Evolutionary conservation across 2,329 filamentous ascomycete genomes (phyloP).

Genomic region (Dactylella cylindrospora): DNA sequence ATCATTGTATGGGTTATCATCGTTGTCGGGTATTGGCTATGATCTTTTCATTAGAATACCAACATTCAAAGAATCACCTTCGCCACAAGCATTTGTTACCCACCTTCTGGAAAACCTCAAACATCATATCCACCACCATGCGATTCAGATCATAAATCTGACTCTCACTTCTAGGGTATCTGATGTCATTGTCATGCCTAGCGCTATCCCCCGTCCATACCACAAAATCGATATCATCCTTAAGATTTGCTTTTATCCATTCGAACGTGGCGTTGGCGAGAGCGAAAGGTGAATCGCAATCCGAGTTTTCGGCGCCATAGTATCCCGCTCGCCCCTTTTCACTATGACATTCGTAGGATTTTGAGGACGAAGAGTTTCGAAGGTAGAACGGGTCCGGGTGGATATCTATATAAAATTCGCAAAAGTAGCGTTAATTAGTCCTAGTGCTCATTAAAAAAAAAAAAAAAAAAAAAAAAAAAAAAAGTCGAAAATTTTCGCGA

Average conservation of each 20-base stretch:
- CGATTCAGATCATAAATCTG: slow-evolving; percentile 79
- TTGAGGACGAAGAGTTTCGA: slow-evolving; percentile 68
- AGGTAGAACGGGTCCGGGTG: slow-evolving; percentile 85
- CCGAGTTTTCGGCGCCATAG: slow-evolving; percentile 81
- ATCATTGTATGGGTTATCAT: slow-evolving; percentile 59
- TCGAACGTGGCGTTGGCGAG: slow-evolving; percentile 85
- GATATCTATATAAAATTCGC: slow-evolving; percentile 65
- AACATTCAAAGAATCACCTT: background rate
- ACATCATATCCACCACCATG: slow-evolving; percentile 73
- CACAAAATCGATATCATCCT: slow-evolving; percentile 80
- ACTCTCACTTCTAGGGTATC: slow-evolving; percentile 70
- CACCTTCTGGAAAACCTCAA: slow-evolving; percentile 66
- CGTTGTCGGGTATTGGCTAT: slow-evolving; percentile 48
- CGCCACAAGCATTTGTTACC: background rate
- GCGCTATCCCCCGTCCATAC: slow-evolving; percentile 91
- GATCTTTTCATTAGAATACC: slow-evolving; percentile 7
- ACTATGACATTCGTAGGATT: slow-evolving; percentile 74
- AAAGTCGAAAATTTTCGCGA: no score
- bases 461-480: slow-evolving; percentile 25
- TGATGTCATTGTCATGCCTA: slow-evolving; percentile 83
- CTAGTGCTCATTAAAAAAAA: slow-evolving; percentile 42
- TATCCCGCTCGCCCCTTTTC: slow-evolving; percentile 73
- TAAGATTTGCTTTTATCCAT: slow-evolving; percentile 79
- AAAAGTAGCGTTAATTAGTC: slow-evolving; percentile 8
- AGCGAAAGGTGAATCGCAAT: slow-evolving; percentile 80